A percentile compares a stretch with the other conserved stretches of the same genome.
Evolutionary conservation across 1,284 basidiomycete genomes (phyloP).

Genomic region (Sporisorium sorghi): DNA sequence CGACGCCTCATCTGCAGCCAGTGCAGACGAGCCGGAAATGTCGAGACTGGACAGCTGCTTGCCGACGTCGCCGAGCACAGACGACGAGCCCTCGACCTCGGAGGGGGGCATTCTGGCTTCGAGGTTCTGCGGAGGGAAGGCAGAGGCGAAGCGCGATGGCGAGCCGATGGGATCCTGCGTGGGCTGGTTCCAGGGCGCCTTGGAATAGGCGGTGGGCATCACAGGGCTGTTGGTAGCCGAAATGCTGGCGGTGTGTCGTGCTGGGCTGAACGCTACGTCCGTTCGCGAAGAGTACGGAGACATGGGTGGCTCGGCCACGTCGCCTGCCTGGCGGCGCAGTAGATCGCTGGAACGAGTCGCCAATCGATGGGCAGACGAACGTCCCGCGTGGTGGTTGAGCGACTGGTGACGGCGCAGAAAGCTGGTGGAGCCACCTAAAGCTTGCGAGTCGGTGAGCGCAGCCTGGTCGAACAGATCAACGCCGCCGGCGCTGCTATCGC

Average conservation of each 20-base stretch:
- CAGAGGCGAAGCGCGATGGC: constrained; percentile 46
- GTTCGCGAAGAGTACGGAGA: constrained; percentile 26
- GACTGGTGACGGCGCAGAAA: constrained; percentile 57
- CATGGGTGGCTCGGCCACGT: constrained; percentile 11
- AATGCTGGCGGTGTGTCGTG: constrained; percentile 32
- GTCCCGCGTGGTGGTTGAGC: constrained; percentile 55
- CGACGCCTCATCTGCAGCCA: constrained; percentile 13
- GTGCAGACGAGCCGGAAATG: constrained; percentile 38
- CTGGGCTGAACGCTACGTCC: constrained; percentile 38
- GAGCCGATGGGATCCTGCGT: constrained; percentile 42
- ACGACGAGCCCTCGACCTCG: constrained; percentile 16
- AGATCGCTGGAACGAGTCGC: constrained; percentile 37
- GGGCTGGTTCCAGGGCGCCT: constrained; percentile 41
- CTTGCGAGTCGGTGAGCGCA: constrained; percentile 30
- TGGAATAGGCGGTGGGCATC: constrained; percentile 36
- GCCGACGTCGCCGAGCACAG: constrained; percentile 31
- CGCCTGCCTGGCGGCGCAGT: constrained; percentile 13
- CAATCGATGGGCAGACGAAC: constrained; percentile 31
- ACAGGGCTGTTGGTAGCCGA: constrained; percentile 40
- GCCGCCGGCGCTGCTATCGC: constrained; percentile 24
- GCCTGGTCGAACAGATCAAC: constrained; percentile 27
- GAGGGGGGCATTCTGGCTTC: constrained; percentile 22
- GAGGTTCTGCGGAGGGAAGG: constrained; percentile 41
- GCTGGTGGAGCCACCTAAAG: constrained; percentile 19
- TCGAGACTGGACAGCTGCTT: constrained; percentile 38